Conservation (phyloP, 768 basidiomycete species). For the Hemileccinum rubropunctum region DNA sequence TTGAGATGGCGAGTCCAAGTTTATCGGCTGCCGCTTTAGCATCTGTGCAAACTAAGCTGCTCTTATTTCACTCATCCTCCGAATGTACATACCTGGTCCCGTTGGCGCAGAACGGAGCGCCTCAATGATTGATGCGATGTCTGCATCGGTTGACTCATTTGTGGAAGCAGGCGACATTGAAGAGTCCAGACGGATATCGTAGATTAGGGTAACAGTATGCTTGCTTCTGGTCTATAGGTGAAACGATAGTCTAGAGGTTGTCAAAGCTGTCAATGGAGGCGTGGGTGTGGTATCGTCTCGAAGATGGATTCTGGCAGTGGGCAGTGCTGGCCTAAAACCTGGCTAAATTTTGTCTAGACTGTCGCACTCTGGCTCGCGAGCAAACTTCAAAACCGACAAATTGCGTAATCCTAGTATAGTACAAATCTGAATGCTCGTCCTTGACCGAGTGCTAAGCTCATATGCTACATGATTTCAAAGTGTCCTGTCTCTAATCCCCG, state of each 20-base stretch:
- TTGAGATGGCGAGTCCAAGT: slow-evolving; percentile 69
- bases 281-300: slow-evolving; percentile 12
- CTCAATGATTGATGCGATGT: slow-evolving; percentile 44
- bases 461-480: neutral
- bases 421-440: neutral
- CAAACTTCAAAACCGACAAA: neutral
- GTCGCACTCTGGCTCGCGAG: neutral
- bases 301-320: neutral
- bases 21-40: slow-evolving; percentile 83
- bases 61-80: neutral
- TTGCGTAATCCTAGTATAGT: too few relatives aligned
- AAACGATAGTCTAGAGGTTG: slow-evolving; percentile 17
- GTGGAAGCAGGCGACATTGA: slow-evolving; percentile 56
- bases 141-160: slow-evolving; percentile 39
- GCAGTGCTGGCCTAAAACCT: neutral
- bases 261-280: neutral
- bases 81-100: slow-evolving; percentile 46
- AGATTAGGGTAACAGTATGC: slow-evolving; percentile 18
- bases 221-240: slow-evolving; percentile 20
- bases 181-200: slow-evolving; percentile 15
- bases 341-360: too few relatives aligned
- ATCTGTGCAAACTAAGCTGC: slow-evolving; percentile 43
- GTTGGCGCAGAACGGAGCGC: slow-evolving; percentile 58
- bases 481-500: neutral
- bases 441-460: neutral